Base-by-base conservation (phyloP, 768 basidiomycete species). In the Termitomyces sp. region DNA sequence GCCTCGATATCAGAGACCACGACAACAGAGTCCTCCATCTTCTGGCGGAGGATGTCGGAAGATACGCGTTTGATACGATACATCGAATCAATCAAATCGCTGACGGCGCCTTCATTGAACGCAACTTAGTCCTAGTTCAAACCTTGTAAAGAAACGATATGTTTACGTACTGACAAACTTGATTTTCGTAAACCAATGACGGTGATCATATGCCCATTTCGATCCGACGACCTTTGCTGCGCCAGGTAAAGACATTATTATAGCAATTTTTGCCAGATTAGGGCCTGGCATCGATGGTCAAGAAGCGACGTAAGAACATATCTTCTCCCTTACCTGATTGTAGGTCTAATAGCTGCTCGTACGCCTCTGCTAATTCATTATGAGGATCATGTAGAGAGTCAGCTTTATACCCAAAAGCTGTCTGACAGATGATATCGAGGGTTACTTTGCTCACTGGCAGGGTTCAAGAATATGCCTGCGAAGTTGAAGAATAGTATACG, bases 391-490 rank as follows among this genome's bases (percentile, higher is more conserved):
- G 74, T 7, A 82, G 65, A 7, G 76, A 75, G 57, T 81, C 74
- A 3, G 79, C 58, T 40, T 69, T 64, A 62, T 82, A 82, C 6
- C 77, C 78, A 53, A 82, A 80, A 0, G 78, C 79, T 9, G 81
- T 77, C 7, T 71, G 69, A 64, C 79, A 81, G 42, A 82, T 81
- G 49, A 82, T 79, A 59, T 82, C 80, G 16, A 83, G 71, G 0
- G 81, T 81, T 0, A 75, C 77, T 67, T 79, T 81, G 62, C 76
- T 76, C 74, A 80, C 79, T 81, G 53, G 27, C 14, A 11, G 29
- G 19, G 19, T 32, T 57, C n/a, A 45, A 45, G 6, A 4, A 25
- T 19, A 42, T 17, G 14, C 47, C 23, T 19, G 23, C 9, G 27
- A 9, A 7, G 10, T 21, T 29, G n/a, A 27, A 52, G 35, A 46